Evolutionary conservation across 371 early-diverging fungal species (phyloP).

Genomic region (Syncephalis fuscata): DNA sequence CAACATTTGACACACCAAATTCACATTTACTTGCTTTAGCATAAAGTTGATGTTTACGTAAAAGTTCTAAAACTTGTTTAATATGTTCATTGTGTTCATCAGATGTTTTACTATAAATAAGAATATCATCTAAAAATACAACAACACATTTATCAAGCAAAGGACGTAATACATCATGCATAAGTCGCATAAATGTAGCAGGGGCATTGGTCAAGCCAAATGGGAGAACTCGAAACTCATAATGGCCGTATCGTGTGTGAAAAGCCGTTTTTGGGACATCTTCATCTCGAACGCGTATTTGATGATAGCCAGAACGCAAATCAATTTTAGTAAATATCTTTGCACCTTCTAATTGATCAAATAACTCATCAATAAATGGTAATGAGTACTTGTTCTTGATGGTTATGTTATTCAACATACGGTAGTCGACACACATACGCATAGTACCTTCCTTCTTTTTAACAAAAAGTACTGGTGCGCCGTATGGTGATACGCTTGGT

Average conservation of each 20-base stretch:
- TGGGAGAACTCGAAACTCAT: slow-evolving; percentile 19
- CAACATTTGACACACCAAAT: neutral
- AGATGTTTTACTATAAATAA: neutral
- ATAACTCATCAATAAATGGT: slow-evolving; percentile 13
- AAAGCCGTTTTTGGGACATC: slow-evolving; percentile 11
- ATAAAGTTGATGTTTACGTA: neutral
- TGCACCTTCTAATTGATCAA: slow-evolving; percentile 11
- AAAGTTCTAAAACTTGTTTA: neutral
- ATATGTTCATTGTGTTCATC: slow-evolving; percentile 3
- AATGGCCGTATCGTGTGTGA: slow-evolving; percentile 14
- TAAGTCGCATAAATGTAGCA: slow-evolving; percentile 16
- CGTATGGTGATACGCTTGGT: slow-evolving; percentile 17
- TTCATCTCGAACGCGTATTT: slow-evolving; percentile 11
- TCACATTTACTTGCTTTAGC: neutral
- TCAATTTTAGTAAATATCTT: slow-evolving; percentile 19
- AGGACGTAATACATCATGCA: slow-evolving; percentile 15
- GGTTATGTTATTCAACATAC: slow-evolving; percentile 23
- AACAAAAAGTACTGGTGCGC: slow-evolving; percentile 35
- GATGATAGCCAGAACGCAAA: slow-evolving; percentile 18
- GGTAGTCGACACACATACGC: slow-evolving; percentile 25
- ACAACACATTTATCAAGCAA: slow-evolving; percentile 6
- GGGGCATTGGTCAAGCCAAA: slow-evolving; percentile 21
- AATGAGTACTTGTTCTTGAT: slow-evolving; percentile 18
- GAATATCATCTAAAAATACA: slow-evolving; percentile 20
- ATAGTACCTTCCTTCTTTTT: slow-evolving; percentile 29